Evolutionary conservation across 2,329 filamentous ascomycete genomes (phyloP), one percentile per base, ranked within the genome.

Genomic region (Penicillium hordei): DNA sequence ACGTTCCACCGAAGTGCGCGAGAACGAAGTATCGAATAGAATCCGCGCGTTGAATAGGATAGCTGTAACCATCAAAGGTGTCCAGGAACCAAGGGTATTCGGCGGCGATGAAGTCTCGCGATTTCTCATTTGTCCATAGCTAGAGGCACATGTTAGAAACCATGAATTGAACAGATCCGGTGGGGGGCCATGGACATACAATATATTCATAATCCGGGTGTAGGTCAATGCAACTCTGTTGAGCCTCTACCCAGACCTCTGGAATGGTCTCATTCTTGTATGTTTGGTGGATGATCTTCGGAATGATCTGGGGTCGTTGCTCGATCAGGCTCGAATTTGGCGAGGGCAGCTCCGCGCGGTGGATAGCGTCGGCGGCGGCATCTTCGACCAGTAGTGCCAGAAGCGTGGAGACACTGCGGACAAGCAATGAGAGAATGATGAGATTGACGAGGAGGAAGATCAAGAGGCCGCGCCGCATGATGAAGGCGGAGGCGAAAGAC

Each of bases 21-120:
- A 94, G 81, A 21, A 92, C 81, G 70, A 93, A 93, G 76, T 93
- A 93, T 50, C 90, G 84, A 66, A 93, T 89, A 5, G 89, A 81
- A 69, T 93, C 90, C 55, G 89, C 88, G 60, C 89, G 84, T 75
- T 93, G 88, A 62, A 93, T 91, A 13, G 87, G 86, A 72, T 88
- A 90, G 33, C 79, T 81, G 75, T 93, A 93, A 67, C 81, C 82
- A 68, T 90, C 86, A 69, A 89, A 94, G 0, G 87, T 90, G 52
- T 85, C 80, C 17, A 91, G 77, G 72, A 91, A 93, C 87, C 89
- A 92, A 1, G 89, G 85, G 67, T 91, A 93, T 72, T 93, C 84
- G 33, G 80, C 78, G 36, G 82, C 82, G 64, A 93, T 90, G 68
- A 93, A 92, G 2, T 87, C 82, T 65, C 86, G 82, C 25, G 88